Evolutionary conservation across 1,284 basidiomycete genomes (phyloP), one percentile per base, ranked within the genome.

Genomic region (Ganoderma sinense): DNA sequence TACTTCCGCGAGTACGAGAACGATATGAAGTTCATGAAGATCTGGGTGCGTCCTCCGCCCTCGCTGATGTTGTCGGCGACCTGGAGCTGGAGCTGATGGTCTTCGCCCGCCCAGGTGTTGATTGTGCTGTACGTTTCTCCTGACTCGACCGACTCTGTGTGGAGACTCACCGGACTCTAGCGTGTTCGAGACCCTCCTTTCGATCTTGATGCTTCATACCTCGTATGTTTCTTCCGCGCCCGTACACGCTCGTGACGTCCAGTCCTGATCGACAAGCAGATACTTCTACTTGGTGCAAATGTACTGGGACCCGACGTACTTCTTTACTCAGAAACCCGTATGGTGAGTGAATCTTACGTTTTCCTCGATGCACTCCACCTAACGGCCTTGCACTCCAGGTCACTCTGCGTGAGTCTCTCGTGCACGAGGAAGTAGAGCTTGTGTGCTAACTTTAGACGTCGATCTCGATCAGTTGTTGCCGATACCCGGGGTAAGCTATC

Each of bases 291-390:
- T 68, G 45, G 29, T 68, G 10, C 39, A 45, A 3, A 55, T 65
- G 58, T 68, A 64, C 39, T 68, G 67, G 67, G 63, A 68, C 14
- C 63, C 67, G 2, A 55, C 62, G 36, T 62, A 68, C 45, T 65
- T 68, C 58, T 68, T 68, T 33, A 16, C 53, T 18, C 1, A 26
- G 7, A 53, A n/a, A 8, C 60, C 63, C 13, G 62, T 68, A 14
- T 68, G 67, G 67, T 68, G 23, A 39, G 63, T 40, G 1, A 14
- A 23, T 20, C 20, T 18, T 39, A n/a, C 7, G 33, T 20, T 7
- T 4, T 10, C 16, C 40, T 3, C 11, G 2, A 13, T 41, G 16
- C 40, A 41, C 11, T n/a, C n/a, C n/a, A 41, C 16, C 40, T 41
- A 11, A 41, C 16, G 16, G 40, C 11, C 40, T 33, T 6, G 13